These are phyloP conservation scores for Handroanthus guayacan DNA, from an alignment of 257 asterid genomes.

Conservation along the genomic window DNA sequence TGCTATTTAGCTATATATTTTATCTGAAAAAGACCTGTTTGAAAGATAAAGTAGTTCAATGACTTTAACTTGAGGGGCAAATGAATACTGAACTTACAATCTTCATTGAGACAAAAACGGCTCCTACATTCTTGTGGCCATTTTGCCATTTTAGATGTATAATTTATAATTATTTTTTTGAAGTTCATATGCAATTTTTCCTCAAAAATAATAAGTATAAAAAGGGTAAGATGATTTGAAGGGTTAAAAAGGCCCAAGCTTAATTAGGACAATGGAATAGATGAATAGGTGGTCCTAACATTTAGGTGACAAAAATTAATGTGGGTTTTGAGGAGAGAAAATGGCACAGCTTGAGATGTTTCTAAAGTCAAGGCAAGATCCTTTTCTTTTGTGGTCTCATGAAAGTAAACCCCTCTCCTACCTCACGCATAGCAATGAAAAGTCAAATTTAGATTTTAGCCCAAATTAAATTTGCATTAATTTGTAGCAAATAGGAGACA, in stretches of 20 bases:
- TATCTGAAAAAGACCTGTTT: too few relatives aligned
- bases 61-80: too few relatives aligned
- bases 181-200: not conserved
- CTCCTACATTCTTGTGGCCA: too few relatives aligned
- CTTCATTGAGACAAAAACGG: too few relatives aligned
- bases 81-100: too few relatives aligned
- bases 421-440: constrained; percentile 24
- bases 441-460: not conserved
- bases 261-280: not conserved
- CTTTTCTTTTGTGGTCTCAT: constrained; percentile 34
- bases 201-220: not conserved
- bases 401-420: not conserved
- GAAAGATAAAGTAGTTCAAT: too few relatives aligned
- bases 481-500: not conserved
- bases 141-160: too few relatives aligned
- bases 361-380: constrained; percentile 29
- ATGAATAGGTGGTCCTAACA: constrained; percentile 38
- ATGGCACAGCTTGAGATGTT: constrained; percentile 29
- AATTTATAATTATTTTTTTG: too few relatives aligned
- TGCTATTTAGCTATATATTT: too few relatives aligned
- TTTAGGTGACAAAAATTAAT: constrained; percentile 35
- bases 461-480: not conserved
- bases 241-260: not conserved
- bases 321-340: constrained; percentile 8
- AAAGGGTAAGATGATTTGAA: not conserved